Conservation (phyloP, 495 filamentous ascomycete species). For the Aspergillus diversus region DNA sequence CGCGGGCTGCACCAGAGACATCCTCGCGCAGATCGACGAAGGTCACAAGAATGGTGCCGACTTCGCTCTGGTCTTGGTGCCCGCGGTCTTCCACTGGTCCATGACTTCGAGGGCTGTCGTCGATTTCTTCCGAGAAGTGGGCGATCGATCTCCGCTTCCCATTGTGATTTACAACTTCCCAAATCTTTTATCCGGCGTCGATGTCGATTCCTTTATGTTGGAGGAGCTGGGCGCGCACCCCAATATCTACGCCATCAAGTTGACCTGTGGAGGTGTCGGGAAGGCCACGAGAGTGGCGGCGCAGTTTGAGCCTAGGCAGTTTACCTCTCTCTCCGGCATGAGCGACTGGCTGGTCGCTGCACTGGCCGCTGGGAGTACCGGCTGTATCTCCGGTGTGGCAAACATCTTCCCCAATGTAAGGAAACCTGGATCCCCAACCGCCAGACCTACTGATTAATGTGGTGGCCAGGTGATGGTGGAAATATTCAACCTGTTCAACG, state of each 20-base stretch:
- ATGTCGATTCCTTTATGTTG: constrained; percentile 46
- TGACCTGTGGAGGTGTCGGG: constrained; percentile 10
- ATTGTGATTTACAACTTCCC: constrained; percentile 87
- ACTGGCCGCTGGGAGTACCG: constrained; percentile 4
- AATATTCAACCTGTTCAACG: constrained; percentile 8
- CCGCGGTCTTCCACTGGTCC: constrained; percentile 71
- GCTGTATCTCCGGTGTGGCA: constrained; percentile 11
- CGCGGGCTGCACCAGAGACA: constrained; percentile 1
- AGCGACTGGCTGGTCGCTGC: constrained; percentile 8
- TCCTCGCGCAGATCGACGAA: constrained; percentile 6
- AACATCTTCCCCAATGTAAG: constrained; percentile 10
- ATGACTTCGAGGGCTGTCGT: constrained; percentile 55
- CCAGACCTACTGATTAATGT: neutral
- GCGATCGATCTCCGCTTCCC: constrained; percentile 71
- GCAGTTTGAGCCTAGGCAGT: neutral
- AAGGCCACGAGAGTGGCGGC: constrained; percentile 10
- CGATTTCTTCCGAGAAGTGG: constrained; percentile 72
- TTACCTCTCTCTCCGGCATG: constrained; percentile 3
- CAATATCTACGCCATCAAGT: constrained; percentile 8
- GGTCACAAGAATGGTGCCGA: neutral
- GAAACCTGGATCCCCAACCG: too few relatives aligned
- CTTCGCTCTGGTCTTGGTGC: constrained; percentile 66
- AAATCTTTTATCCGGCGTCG: constrained; percentile 70
- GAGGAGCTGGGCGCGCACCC: neutral
- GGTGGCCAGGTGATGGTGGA: constrained; percentile 1